A percentile compares a stretch with the other conserved stretches of the same genome.
phyloP scores from a whole-genome alignment of 169 alveolate species.

The Theileria parva region DNA sequence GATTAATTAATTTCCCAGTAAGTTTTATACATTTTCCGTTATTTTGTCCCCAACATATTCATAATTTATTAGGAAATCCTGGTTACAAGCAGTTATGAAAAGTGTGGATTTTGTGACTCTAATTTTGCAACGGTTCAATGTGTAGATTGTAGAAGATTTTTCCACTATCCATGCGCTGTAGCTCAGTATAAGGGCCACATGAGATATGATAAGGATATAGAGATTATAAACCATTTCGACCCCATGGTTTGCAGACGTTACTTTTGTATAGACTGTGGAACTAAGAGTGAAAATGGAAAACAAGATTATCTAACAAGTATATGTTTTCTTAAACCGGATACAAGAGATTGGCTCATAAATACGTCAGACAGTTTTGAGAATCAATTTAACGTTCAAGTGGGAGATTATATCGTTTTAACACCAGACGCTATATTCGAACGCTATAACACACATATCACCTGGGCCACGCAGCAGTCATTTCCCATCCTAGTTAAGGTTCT shows the following conservation, averaged over 20 bases:
- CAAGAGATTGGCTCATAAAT: constrained; percentile 32
- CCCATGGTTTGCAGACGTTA: constrained; percentile 33
- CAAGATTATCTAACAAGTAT: constrained; percentile 21
- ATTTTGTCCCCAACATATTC: neutral
- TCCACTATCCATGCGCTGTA: constrained; percentile 52
- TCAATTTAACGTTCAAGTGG: constrained; percentile 37
- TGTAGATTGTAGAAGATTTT: constrained; percentile 14
- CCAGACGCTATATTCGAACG: neutral
- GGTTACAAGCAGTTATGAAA: constrained; percentile 14
- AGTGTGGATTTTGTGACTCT: constrained; percentile 42
- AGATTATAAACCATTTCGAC: constrained; percentile 20
- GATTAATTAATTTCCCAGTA: constrained; percentile 23
- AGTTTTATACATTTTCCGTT: neutral
- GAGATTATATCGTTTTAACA: constrained; percentile 39
- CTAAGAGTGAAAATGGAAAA: neutral
- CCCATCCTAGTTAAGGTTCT: constrained; percentile 1
- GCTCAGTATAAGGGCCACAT: constrained; percentile 36
- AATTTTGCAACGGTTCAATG: constrained; percentile 49
- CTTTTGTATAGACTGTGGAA: constrained; percentile 44
- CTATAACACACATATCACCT: neutral
- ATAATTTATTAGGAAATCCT: constrained; percentile 16
- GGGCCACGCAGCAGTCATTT: neutral
- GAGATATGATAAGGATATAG: neutral
- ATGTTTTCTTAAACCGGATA: constrained; percentile 6
- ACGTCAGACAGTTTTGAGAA: neutral